Conservation (phyloP, 2,329 filamentous ascomycete genomes). For the Nothopassalora personata region DNA sequence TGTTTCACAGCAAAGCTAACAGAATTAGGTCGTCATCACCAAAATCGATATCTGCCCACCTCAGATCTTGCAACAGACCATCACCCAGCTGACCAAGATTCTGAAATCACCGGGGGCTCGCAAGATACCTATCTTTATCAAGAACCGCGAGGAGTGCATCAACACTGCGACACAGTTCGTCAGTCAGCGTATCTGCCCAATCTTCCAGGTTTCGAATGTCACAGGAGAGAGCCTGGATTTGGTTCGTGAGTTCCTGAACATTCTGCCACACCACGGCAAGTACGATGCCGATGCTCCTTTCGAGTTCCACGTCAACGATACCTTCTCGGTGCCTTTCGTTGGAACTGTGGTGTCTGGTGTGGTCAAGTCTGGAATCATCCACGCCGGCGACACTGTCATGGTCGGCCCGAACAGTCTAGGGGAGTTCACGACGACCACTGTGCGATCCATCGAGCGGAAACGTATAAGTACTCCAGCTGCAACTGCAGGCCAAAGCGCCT, state of each 20-base stretch:
- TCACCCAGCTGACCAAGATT: constrained; percentile 85
- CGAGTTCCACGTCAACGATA: constrained; percentile 95
- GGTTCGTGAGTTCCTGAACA: constrained; percentile 89
- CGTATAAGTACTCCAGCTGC: constrained; percentile 82
- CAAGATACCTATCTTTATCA: constrained; percentile 96
- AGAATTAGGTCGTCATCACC: constrained; percentile 65
- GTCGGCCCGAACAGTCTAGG: constrained; percentile 88
- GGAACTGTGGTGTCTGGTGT: constrained; percentile 95
- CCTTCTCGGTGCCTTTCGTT: constrained; percentile 94
- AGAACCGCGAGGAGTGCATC: constrained; percentile 82
- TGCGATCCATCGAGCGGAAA: constrained; percentile 92
- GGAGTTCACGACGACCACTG: constrained; percentile 78
- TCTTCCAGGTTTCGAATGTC: constrained; percentile 98
- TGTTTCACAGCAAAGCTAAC: constrained; percentile 74
- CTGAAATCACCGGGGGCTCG: constrained; percentile 87
- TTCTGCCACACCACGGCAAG: constrained; percentile 87
- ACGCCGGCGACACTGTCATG: constrained; percentile 82
- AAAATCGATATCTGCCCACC: constrained; percentile 98
- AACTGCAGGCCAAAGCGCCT: constrained; percentile 85
- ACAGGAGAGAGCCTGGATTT: constrained; percentile 87
- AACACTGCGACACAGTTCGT: constrained; percentile 96
- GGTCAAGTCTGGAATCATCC: constrained; percentile 74
- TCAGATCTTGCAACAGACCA: constrained; percentile 88
- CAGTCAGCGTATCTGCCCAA: constrained; percentile 87
- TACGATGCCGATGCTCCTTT: constrained; percentile 85